Conservation (phyloP, 306 rosid species). For the Cicer cuneatum region DNA sequence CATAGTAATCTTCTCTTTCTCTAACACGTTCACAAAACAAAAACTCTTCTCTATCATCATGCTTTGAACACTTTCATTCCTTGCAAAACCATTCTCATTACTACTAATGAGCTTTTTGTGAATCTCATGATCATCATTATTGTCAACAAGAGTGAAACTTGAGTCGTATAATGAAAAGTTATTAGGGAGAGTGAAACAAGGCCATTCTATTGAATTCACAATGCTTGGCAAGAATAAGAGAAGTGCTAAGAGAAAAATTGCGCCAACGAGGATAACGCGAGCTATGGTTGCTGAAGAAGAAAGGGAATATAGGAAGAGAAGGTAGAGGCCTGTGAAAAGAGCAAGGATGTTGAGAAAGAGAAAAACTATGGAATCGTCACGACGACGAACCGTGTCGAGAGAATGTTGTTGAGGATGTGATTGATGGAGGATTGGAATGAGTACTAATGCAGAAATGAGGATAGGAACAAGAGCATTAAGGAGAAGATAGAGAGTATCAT, state of each 20-base stretch:
- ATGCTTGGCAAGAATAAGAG: conserved; percentile 60
- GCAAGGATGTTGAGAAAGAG: conserved; percentile 68
- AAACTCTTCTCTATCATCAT: conserved; percentile 40
- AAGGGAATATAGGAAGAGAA: conserved; percentile 57
- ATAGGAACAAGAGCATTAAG: conserved; percentile 79
- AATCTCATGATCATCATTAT: conserved; percentile 50
- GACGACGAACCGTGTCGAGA: not conserved
- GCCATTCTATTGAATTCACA: conserved; percentile 49
- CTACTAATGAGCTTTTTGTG: conserved; percentile 53
- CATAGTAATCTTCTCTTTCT: conserved; percentile 50
- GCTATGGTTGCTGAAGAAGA: conserved; percentile 46
- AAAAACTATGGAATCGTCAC: conserved; percentile 53
- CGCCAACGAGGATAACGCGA: conserved; percentile 60
- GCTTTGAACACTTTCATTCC: conserved; percentile 14
- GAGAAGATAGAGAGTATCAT: conserved; percentile 58
- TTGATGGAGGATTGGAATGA: conserved; percentile 60
- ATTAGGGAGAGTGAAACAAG: conserved; percentile 19
- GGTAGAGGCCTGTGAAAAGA: conserved; percentile 71
- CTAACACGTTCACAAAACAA: conserved; percentile 49
- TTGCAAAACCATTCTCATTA: conserved; percentile 1
- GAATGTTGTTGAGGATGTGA: conserved; percentile 49
- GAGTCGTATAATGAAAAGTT: conserved; percentile 33
- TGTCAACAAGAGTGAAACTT: conserved; percentile 34
- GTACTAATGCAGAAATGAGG: conserved; percentile 51
- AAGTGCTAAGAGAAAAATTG: conserved; percentile 55